A percentile compares a stretch with the other conserved stretches of the same genome.
phyloP scores from a whole-genome alignment of 2,329 filamentous ascomycete genomes.

The Exophiala sp. region DNA sequence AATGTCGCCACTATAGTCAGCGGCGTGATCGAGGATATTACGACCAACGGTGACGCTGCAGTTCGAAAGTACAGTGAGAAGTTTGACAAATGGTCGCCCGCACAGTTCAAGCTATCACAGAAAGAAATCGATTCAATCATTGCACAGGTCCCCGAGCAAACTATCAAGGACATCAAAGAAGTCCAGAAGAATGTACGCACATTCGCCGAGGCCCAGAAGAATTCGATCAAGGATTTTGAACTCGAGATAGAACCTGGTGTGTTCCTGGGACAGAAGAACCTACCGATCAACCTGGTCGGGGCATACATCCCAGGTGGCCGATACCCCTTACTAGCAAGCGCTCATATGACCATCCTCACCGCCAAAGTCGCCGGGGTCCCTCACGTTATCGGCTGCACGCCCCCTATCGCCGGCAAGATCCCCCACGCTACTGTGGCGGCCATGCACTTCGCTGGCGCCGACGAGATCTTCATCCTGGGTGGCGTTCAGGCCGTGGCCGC shows the following conservation, averaged over 20 bases:
- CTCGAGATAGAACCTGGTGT: conserved; percentile 51
- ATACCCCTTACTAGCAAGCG: conserved; percentile 52
- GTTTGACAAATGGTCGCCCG: conserved; percentile 54
- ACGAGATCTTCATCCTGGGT: conserved; percentile 51
- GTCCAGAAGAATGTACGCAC: conserved; percentile 50
- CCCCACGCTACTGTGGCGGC: conserved; percentile 51
- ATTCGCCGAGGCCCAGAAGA: conserved; percentile 49
- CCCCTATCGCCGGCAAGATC: conserved; percentile 49
- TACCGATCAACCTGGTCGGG: conserved; percentile 45
- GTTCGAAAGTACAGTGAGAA: conserved; percentile 51
- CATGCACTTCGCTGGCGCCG: conserved; percentile 49
- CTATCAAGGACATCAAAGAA: conserved; percentile 52
- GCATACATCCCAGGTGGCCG: conserved; percentile 51
- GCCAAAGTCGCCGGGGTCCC: conserved; percentile 53
- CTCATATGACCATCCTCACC: conserved; percentile 56
- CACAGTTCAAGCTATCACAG: conserved; percentile 47
- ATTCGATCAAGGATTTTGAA: conserved; percentile 50
- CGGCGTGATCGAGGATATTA: conserved; percentile 48
- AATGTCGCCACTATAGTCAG: conserved; percentile 38
- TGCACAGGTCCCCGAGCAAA: conserved; percentile 45
- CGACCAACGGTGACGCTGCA: conserved; percentile 46
- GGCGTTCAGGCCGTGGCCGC: conserved; percentile 53
- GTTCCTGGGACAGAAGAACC: conserved; percentile 50
- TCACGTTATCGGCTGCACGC: conserved; percentile 52
- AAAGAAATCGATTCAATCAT: conserved; percentile 46